phyloP scores from a whole-genome alignment of 768 basidiomycete species.

The Suillus subluteus region DNA sequence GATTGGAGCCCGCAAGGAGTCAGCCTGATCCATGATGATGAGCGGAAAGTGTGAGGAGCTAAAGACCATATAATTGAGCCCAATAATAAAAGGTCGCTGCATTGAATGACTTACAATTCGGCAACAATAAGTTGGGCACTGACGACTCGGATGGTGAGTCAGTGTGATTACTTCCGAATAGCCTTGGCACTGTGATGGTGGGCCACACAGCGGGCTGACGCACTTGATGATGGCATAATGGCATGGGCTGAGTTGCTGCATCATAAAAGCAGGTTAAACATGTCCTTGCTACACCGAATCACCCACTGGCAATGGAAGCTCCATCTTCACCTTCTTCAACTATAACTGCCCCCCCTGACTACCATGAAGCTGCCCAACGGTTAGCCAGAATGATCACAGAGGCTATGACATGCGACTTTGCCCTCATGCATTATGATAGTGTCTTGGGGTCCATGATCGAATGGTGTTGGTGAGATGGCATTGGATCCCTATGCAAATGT shows the following conservation, averaged over 20 bases:
- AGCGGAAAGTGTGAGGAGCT: too few relatives aligned
- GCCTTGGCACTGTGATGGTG: not conserved
- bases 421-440: not conserved
- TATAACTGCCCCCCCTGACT: not conserved
- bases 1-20: not conserved
- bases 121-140: not conserved
- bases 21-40: not conserved
- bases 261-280: not conserved
- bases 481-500: not conserved
- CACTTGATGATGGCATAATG: not conserved
- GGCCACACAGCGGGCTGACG: not conserved
- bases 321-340: not conserved
- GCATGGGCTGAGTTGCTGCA: not conserved
- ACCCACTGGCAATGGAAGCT: not conserved
- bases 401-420: not conserved
- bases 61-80: not conserved
- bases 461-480: not conserved
- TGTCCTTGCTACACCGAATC: not conserved
- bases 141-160: too few relatives aligned
- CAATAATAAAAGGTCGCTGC: not conserved
- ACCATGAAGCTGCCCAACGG: not conserved
- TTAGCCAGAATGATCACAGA: not conserved
- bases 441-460: not conserved
- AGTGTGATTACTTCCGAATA: too few relatives aligned
- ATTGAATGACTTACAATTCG: too few relatives aligned